phyloP scores from a whole-genome alignment of 2,329 filamentous ascomycete species.

The Aspergillus pseudoviridinutans region DNA sequence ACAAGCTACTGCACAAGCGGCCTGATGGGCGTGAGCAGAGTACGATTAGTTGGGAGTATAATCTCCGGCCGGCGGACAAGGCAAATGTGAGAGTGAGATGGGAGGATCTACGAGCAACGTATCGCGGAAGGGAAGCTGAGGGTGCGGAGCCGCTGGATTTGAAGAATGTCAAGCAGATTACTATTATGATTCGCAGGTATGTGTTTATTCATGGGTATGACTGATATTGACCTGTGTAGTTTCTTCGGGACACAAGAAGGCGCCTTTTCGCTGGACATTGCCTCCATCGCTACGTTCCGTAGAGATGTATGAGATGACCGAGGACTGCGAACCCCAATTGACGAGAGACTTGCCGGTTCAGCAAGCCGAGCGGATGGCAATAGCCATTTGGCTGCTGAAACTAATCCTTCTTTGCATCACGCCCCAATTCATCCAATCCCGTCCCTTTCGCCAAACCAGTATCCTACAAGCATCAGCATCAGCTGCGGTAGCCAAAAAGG shows the following conservation, averaged over 20 bases:
- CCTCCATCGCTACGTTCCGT: constrained; percentile 50
- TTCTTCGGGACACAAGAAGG: constrained; percentile 74
- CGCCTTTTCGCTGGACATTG: constrained; percentile 57
- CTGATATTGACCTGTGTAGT: constrained; percentile 39
- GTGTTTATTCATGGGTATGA: constrained; percentile 6
- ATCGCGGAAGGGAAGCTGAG: constrained; percentile 65
- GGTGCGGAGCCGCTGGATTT: constrained; percentile 55
- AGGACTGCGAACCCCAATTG: background rate
- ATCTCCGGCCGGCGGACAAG: constrained; percentile 48
- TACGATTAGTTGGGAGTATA: constrained; percentile 69
- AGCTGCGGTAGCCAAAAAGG: too few relatives aligned
- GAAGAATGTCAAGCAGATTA: constrained; percentile 60
- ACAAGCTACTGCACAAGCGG: constrained; percentile 55
- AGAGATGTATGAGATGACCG: background rate
- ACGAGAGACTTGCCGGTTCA: background rate
- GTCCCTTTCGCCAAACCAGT: too few relatives aligned
- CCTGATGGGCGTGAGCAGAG: constrained; percentile 66
- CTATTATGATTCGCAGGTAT: constrained; percentile 78
- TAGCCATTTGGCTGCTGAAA: background rate
- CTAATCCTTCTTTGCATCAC: too few relatives aligned
- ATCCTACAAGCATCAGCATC: too few relatives aligned
- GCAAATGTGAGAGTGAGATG: constrained; percentile 57
- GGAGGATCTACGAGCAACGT: constrained; percentile 65
- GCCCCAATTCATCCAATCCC: too few relatives aligned
- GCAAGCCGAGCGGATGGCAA: background rate